These are phyloP conservation scores for Thraustochytrium striatum DNA, from an alignment of 352 stramenopile genomes.

Conservation along the genomic window DNA sequence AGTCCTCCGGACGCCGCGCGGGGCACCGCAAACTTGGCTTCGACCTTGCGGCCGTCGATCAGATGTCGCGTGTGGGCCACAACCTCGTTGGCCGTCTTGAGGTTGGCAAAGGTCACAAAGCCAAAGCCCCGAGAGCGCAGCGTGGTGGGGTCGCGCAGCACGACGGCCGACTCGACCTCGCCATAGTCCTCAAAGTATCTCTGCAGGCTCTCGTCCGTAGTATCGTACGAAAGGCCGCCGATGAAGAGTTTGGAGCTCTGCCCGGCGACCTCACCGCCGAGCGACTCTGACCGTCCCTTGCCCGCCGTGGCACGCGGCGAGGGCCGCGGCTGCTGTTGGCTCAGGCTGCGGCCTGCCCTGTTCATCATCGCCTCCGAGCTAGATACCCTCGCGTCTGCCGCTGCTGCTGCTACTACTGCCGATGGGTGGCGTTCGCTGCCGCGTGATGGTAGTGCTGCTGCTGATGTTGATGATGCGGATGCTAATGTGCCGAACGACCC, in stretches of 20 bases:
- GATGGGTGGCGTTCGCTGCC: too few species aligned
- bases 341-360: neutral
- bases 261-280: neutral
- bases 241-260: slow-evolving; percentile 53
- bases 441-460: too few species aligned
- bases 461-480: too few species aligned
- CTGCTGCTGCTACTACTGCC: too few species aligned
- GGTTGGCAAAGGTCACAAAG: slow-evolving; percentile 52
- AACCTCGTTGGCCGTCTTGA: slow-evolving; percentile 42
- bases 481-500: too few species aligned
- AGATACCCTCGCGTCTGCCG: too few species aligned
- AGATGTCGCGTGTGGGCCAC: slow-evolving; percentile 49
- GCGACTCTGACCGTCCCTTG: neutral
- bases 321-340: neutral
- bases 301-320: neutral
- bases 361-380: too few species aligned
- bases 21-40: slow-evolving; percentile 49
- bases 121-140: slow-evolving; percentile 52
- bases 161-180: slow-evolving; percentile 46
- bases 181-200: slow-evolving; percentile 53
- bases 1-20: too few species aligned
- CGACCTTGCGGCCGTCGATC: slow-evolving; percentile 52
- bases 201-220: slow-evolving; percentile 51
- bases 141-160: slow-evolving; percentile 52
- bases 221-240: slow-evolving; percentile 53